Conservation (phyloP, 352 stramenopile genomes). For the Phytophthora cactorum region DNA sequence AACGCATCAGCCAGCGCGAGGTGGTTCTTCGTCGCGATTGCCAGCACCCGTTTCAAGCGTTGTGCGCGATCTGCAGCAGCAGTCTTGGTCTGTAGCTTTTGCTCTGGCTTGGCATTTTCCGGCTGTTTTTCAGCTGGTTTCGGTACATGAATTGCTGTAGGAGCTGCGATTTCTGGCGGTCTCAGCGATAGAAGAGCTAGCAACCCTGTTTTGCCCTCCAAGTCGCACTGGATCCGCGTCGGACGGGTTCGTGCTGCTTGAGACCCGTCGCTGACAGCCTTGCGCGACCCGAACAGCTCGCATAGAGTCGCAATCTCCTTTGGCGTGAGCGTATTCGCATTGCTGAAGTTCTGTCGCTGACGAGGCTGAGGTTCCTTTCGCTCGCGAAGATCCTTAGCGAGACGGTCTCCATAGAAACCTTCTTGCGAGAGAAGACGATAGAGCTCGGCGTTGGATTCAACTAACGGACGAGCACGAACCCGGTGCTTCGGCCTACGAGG, state of each 20-base stretch:
- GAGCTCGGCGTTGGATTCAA: conserved; percentile 80
- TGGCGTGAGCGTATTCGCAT: conserved; percentile 60
- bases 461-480: conserved; percentile 73
- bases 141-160: neutral
- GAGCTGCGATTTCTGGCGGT: conserved; percentile 10
- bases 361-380: conserved; percentile 19
- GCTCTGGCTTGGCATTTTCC: neutral
- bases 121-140: conserved; percentile 3
- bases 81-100: conserved; percentile 1
- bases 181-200: conserved; percentile 60
- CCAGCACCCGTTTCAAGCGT: conserved; percentile 49
- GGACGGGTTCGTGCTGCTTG: conserved; percentile 17
- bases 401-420: conserved; percentile 55
- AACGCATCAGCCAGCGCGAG: conserved; percentile 46
- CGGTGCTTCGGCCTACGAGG: conserved; percentile 54
- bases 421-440: conserved; percentile 63
- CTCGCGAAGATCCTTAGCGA: neutral
- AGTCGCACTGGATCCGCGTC: conserved; percentile 63
- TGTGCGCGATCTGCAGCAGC: conserved; percentile 25
- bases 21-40: conserved; percentile 38
- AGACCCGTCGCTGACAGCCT: conserved; percentile 8
- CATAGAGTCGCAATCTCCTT: conserved; percentile 71
- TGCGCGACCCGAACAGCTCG: conserved; percentile 53
- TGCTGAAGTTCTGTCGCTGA: conserved; percentile 30
- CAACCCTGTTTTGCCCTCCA: conserved; percentile 49